Conservation (phyloP, 176 grass and related monocot genomes). For the Lolium perenne region DNA sequence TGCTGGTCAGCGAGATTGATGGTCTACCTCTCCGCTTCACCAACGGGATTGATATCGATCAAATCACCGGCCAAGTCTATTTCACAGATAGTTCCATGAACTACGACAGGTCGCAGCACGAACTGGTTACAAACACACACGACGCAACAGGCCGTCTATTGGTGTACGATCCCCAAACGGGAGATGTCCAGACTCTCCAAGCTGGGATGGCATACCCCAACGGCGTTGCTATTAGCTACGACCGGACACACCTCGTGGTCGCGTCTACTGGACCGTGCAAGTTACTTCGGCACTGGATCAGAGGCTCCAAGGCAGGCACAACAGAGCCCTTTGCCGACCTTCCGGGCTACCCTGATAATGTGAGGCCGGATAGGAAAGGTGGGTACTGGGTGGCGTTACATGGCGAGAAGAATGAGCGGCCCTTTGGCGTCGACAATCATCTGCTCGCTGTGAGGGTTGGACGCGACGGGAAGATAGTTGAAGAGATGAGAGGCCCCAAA, state of each 20-base stretch:
- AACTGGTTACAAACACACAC: neutral
- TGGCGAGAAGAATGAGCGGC: neutral
- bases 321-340: neutral
- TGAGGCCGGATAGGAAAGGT: neutral
- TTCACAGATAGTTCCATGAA: neutral
- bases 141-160: neutral
- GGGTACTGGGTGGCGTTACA: neutral
- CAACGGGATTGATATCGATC: neutral
- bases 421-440: neutral
- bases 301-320: neutral
- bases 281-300: neutral
- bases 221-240: neutral
- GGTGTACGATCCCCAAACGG: neutral
- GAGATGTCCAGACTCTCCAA: neutral
- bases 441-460: neutral
- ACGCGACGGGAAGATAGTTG: neutral
- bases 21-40: neutral
- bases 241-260: neutral
- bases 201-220: neutral
- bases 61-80: neutral
- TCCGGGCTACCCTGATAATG: neutral
- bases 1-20: neutral
- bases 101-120: neutral
- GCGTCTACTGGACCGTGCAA: neutral
- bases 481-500: neutral